Base-by-base conservation (phyloP, 306 rosid genomes). In the Leucaena leucocephala region DNA sequence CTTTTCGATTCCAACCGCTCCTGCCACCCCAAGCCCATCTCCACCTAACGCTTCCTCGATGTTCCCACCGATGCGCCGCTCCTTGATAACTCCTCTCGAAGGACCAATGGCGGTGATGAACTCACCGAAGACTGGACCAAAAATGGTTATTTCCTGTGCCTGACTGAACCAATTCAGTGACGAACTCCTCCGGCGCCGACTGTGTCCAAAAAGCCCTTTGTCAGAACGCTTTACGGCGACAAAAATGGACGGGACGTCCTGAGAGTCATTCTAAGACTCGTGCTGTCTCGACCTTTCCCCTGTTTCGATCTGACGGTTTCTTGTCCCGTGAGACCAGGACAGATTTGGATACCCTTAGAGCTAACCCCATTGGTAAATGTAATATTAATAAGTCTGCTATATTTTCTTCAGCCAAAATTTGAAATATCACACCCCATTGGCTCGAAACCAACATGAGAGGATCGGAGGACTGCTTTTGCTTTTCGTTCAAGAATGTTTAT, bases 181-280 rank as follows among this genome's bases (percentile, higher is more conserved):
- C 27, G 27, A 27, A 27, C 71, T 0, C 67, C n/a, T 52, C 68
- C 58, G 1, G 58, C 74, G 0, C 21, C 52, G 11, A 11, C 57
- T 3, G 16, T 19, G 2, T 45, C 85, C 12, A 88, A 82, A 17
- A 87, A 85, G 66, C 62, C 88, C 9, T 91, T 84, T 40, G 11
- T 90, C 98, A 4, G 94, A 82, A 72, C 72, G 94, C 74, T 85
- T 90, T 68, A 22, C 86, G 1, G 64, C 90, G 38, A 64, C 82
- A 57, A 46, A 88, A 42, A 66, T 88, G 19, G 27, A 27, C 27
- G 27, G 1, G 27, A 27, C 27, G 1, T 27, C 1, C 27, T 0
- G 27, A 27, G 27, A 1, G 27, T 27, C 27, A 27, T 27, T 27
- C 1, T 27, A 1, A 27, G 27, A 27, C 27, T 27, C 1, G 27